phyloP scores from a whole-genome alignment of 805 yeast species.

The Limtongia smithiae region DNA sequence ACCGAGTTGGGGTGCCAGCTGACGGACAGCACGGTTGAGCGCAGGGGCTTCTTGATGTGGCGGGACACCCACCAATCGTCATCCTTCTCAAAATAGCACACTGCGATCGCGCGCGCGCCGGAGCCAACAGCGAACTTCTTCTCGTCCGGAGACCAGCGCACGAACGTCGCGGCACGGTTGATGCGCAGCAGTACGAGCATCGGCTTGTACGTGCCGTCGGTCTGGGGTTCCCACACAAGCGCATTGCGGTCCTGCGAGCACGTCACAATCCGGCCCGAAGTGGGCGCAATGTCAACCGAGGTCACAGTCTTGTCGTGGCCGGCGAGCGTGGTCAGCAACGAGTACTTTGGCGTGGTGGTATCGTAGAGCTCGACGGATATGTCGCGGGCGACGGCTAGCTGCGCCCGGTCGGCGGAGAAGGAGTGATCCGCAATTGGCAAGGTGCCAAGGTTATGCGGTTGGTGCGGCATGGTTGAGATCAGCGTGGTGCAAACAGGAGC shows the following conservation, averaged over 20 bases:
- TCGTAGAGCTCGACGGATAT: constrained; percentile 73
- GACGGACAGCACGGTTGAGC: constrained; percentile 75
- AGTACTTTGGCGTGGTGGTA: constrained; percentile 49
- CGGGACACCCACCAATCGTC: constrained; percentile 99
- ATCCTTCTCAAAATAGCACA: constrained; percentile 92
- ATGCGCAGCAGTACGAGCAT: constrained; percentile 89
- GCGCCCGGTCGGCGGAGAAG: constrained; percentile 62
- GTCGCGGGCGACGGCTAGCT: constrained; percentile 79
- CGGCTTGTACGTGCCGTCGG: constrained; percentile 67
- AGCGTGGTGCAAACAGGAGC: constrained; percentile 36
- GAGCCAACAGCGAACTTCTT: constrained; percentile 95
- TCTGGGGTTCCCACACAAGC: constrained; percentile 83
- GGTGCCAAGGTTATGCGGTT: constrained; percentile 64
- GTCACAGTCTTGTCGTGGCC: constrained; percentile 95
- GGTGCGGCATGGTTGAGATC: constrained; percentile 16
- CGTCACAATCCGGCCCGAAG: constrained; percentile 86
- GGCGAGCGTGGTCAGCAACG: constrained; percentile 58
- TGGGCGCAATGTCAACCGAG: constrained; percentile 78
- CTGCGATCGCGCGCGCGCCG: constrained; percentile 88
- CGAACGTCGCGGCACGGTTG: constrained; percentile 91
- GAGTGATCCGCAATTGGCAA: constrained; percentile 89
- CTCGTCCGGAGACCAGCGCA: constrained; percentile 95
- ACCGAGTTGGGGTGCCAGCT: constrained; percentile 95
- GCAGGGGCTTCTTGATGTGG: constrained; percentile 92
- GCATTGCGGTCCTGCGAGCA: constrained; percentile 98